Evolutionary conservation across 345 rosid species (phyloP), one percentile per base, ranked within the genome.

Genomic region (Pugionium dolabratum): DNA sequence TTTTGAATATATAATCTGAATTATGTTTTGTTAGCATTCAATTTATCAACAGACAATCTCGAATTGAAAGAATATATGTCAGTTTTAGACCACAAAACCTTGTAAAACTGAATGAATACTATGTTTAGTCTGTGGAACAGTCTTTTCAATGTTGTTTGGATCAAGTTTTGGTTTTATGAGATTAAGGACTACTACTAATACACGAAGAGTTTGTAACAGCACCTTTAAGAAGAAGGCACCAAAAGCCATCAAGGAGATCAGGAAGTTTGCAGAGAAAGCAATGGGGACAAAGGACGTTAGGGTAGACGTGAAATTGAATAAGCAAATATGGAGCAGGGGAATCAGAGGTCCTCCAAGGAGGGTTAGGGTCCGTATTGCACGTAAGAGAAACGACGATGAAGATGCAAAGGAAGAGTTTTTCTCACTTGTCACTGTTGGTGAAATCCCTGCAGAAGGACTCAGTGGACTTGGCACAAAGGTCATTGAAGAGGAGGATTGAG

Each of bases 211-310:
- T 18, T 18, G 18, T 2, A 40, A 40, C 72, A 83, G 84, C 69
- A 85, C 90, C n/a, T 85, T 85, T 62, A 85, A 85, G 81, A 85
- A 83, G 84, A 85, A 79, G 53, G 87, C 87, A n/a, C 90, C 90
- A 8, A 85, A 78, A 32, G 90, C 90, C 7, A 85, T 85, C 9
- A 83, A 85, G 76, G 90, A 85, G 81, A 83, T 85, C 42, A 78
- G 82, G 80, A 85, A 81, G 71, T 85, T 83, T 70, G 80, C 83
- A 1, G 69, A 85, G 73, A 81, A 85, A 45, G 83, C 82, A 25
- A 83, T 85, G 84, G 81, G 84, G 6, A 64, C 53, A 3, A 69
- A 69, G 25, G 73, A 69, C 27, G 73, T 69, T 41, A 69, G 73
- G 50, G 73, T 69, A 0, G 73, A 85, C 46, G 87, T 81, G 18